These are phyloP conservation scores for Ceriops zippeliana DNA, from an alignment of 345 rosid genomes.

Conservation along the genomic window DNA sequence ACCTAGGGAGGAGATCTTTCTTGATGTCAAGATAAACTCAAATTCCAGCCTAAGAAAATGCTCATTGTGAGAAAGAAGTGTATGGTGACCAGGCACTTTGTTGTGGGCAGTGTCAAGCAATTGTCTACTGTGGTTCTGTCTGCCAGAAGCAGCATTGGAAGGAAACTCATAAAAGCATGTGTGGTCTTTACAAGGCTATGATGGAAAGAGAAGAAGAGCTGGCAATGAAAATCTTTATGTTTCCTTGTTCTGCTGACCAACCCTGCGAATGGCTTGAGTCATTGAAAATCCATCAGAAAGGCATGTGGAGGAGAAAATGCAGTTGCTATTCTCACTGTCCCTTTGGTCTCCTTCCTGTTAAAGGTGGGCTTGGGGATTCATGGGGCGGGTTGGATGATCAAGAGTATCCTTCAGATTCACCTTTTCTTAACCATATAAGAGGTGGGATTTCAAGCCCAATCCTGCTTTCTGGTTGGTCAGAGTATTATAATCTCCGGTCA, in stretches of 20 bases:
- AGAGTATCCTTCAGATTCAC: constrained; percentile 44
- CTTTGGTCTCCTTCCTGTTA: constrained; percentile 45
- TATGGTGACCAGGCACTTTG: constrained; percentile 41
- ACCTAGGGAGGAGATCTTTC: constrained; percentile 31
- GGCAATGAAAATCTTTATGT: constrained; percentile 41
- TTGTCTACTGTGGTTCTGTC: constrained; percentile 41
- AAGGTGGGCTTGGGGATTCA: constrained; percentile 46
- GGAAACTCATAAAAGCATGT: constrained; percentile 44
- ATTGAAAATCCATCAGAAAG: constrained; percentile 48
- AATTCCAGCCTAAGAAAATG: constrained; percentile 35
- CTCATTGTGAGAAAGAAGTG: constrained; percentile 42
- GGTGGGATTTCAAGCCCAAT: constrained; percentile 31
- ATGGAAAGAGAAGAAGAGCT: constrained; percentile 62
- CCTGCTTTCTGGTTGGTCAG: constrained; percentile 49
- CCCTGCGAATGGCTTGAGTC: constrained; percentile 56
- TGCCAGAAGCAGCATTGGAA: constrained; percentile 60
- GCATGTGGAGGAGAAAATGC: constrained; percentile 67
- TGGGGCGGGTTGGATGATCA: constrained; percentile 52
- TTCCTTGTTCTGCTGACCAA: constrained; percentile 42
- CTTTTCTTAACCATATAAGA: constrained; percentile 34
- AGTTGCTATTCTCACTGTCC: constrained; percentile 47
- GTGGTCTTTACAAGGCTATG: constrained; percentile 52
- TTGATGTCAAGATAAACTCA: constrained; percentile 27
- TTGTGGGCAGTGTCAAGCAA: constrained; percentile 49
- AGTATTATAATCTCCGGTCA: constrained; percentile 48